These are phyloP conservation scores for Mycogone perniciosa DNA, from an alignment of 2,329 filamentous ascomycete genomes.

Conservation along the genomic window DNA sequence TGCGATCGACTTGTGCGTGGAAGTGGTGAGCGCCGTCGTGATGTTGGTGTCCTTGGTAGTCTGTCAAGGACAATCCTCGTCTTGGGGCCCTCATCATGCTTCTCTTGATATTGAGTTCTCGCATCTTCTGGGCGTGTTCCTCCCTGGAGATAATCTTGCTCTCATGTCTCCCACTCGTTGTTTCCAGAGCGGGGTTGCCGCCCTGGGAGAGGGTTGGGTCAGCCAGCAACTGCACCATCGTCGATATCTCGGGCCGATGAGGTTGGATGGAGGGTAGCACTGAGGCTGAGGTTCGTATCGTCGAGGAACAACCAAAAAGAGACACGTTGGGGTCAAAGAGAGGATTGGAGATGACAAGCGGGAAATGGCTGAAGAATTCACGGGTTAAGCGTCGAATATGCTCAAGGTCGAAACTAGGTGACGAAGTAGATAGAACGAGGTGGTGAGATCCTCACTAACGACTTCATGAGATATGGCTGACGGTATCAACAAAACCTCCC, in stretches of 20 bases:
- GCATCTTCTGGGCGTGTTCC: slow-evolving; percentile 34
- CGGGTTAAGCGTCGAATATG: neutral
- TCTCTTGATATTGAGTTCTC: slow-evolving; percentile 32
- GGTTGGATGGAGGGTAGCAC: neutral
- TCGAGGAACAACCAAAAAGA: neutral
- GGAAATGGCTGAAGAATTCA: neutral
- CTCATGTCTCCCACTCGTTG: slow-evolving; percentile 12
- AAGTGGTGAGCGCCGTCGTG: slow-evolving; percentile 18
- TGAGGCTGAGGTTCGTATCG: too few species aligned
- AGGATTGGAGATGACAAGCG: neutral
- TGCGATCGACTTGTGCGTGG: slow-evolving; percentile 17
- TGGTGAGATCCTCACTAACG: slow-evolving; percentile 33
- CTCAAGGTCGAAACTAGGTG: neutral
- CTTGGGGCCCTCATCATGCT: slow-evolving; percentile 34
- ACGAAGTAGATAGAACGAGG: slow-evolving; percentile 6
- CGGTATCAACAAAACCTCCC: slow-evolving; percentile 1
- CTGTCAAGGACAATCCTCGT: slow-evolving; percentile 42
- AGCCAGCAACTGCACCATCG: slow-evolving; percentile 29
- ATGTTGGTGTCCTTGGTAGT: slow-evolving; percentile 34
- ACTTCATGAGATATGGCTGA: slow-evolving; percentile 29
- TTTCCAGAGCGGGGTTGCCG: slow-evolving; percentile 20
- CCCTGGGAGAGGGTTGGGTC: slow-evolving; percentile 23
- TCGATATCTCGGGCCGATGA: slow-evolving; percentile 2
- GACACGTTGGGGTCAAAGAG: neutral
- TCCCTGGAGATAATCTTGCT: slow-evolving; percentile 30